Conservation (phyloP, 345 rosid genomes). For the Trapa incisa region DNA sequence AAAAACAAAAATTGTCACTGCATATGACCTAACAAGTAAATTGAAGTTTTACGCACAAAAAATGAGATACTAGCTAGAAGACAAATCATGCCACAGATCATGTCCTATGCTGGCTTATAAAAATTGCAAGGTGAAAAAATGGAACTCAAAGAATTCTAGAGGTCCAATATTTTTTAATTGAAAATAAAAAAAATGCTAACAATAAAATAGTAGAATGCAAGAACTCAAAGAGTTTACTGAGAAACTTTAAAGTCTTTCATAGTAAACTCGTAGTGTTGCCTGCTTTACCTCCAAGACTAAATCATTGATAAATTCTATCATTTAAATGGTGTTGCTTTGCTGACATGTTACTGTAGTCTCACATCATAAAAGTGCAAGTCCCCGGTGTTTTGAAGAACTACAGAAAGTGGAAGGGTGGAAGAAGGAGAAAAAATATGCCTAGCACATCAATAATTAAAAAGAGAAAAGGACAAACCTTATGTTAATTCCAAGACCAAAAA, state of each 20-base stretch:
- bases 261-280: background rate
- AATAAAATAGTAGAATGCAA: background rate
- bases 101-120: background rate
- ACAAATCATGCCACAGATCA: background rate
- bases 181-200: background rate
- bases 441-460: background rate
- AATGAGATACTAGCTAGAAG: background rate
- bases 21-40: background rate
- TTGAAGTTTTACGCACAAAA: background rate
- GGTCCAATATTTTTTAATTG: background rate
- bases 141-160: background rate
- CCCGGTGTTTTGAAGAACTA: too few species aligned
- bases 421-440: background rate
- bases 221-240: background rate
- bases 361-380: background rate
- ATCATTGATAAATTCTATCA: background rate
- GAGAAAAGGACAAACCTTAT: constrained; percentile 42
- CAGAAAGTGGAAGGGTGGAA: background rate
- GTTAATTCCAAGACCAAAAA: constrained; percentile 79
- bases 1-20: background rate
- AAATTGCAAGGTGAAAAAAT: background rate
- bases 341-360: background rate
- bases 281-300: background rate
- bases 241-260: background rate
- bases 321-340: background rate